phyloP scores from a whole-genome alignment of 148 eudicot species.

The Limonium bicolor region DNA sequence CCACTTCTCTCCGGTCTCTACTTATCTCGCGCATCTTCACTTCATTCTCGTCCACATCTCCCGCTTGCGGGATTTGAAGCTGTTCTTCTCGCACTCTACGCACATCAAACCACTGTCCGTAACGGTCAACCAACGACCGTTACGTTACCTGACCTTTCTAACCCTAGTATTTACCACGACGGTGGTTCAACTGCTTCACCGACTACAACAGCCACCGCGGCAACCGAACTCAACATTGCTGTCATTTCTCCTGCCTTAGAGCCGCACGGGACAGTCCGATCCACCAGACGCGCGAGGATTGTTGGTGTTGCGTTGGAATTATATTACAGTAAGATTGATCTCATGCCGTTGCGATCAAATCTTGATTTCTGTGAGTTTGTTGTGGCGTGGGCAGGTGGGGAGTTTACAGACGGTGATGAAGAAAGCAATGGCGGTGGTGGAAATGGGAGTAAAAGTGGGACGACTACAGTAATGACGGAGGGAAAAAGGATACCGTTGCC shows the following conservation, averaged over 20 bases:
- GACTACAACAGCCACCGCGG: neutral
- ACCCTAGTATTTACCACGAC: slow-evolving; percentile 83
- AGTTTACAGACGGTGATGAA: neutral
- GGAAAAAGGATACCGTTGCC: slow-evolving; percentile 41
- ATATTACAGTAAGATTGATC: slow-evolving; percentile 37
- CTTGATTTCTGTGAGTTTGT: slow-evolving; percentile 64
- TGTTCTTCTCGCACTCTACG: slow-evolving; percentile 64
- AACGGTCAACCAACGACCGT: slow-evolving; percentile 46
- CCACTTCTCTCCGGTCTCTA: slow-evolving; percentile 64
- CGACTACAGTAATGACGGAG: neutral
- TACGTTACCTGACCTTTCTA: slow-evolving; percentile 48
- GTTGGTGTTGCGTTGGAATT: slow-evolving; percentile 79
- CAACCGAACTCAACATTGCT: slow-evolving; percentile 48
- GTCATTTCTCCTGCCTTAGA: slow-evolving; percentile 54
- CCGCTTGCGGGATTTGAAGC: slow-evolving; percentile 86
- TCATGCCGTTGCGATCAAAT: slow-evolving; percentile 50
- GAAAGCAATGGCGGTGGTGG: neutral
- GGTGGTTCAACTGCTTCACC: slow-evolving; percentile 8
- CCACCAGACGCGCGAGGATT: slow-evolving; percentile 61
- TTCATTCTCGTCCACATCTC: slow-evolving; percentile 23
- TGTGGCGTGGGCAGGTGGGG: slow-evolving; percentile 35
- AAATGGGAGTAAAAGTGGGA: too few relatives aligned
- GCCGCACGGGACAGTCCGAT: slow-evolving; percentile 67
- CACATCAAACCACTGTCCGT: slow-evolving; percentile 43
- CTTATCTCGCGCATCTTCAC: slow-evolving; percentile 37